Percentiles rank a stretch among this genome's conserved stretches.
Evolutionary conservation across 257 asterid genomes (phyloP).

Genomic region (Galeopsis tetrahit): DNA sequence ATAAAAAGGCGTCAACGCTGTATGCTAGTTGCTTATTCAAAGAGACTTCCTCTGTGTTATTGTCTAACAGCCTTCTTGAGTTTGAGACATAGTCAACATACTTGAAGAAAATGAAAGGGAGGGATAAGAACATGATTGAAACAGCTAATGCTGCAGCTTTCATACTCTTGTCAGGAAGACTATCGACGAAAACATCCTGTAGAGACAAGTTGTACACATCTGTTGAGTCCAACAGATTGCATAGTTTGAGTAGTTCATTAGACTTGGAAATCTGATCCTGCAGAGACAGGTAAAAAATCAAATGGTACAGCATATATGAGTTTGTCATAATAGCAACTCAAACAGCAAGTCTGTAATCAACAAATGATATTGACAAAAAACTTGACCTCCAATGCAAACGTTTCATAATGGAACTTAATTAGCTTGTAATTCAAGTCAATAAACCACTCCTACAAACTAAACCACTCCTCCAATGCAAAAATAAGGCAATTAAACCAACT

Average conservation of each 20-base stretch:
- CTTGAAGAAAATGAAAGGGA: conserved; percentile 72
- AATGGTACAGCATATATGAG: conserved; percentile 24
- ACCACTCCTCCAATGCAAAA: background rate
- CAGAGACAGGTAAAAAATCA: conserved; percentile 31
- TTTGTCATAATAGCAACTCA: background rate
- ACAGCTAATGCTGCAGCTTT: conserved; percentile 60
- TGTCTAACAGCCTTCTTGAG: conserved; percentile 57
- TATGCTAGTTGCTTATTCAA: conserved; percentile 81
- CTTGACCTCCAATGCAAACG: conserved; percentile 13
- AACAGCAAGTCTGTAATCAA: background rate
- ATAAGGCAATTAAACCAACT: background rate
- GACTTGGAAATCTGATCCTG: conserved; percentile 73
- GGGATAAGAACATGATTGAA: conserved; percentile 56
- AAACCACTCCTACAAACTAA: conserved; percentile 3
- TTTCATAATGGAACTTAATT: background rate
- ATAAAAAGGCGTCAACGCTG: conserved; percentile 71
- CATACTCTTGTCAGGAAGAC: conserved; percentile 44
- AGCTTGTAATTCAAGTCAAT: background rate
- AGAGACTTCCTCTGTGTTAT: conserved; percentile 65
- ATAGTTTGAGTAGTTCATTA: conserved; percentile 48
- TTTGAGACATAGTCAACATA: conserved; percentile 66
- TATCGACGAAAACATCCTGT: conserved; percentile 32
- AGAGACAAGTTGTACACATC: conserved; percentile 38
- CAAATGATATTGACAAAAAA: conserved; percentile 17
- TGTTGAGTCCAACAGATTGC: conserved; percentile 49